These are phyloP conservation scores for Dictyostelium brefeldianum DNA, from an alignment of 78 protist genomes.

Conservation along the genomic window DNA sequence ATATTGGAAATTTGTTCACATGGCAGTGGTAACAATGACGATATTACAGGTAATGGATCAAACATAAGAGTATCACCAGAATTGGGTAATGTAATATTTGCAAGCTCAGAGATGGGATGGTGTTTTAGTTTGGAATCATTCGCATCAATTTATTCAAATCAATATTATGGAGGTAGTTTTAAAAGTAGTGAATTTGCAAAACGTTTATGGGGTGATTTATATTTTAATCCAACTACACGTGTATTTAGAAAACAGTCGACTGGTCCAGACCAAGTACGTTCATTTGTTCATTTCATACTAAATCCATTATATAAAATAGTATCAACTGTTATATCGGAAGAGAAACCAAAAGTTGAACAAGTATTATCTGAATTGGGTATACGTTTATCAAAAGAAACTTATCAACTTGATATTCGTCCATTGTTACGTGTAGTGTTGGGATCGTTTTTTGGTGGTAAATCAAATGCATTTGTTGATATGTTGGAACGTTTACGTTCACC, in stretches of 20 bases:
- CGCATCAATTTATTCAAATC: constrained; percentile 87
- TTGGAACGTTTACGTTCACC: constrained; percentile 93
- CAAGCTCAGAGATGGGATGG: constrained; percentile 89
- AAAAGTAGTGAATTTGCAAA: constrained; percentile 85
- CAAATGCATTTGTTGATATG: constrained; percentile 93
- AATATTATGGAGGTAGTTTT: constrained; percentile 39
- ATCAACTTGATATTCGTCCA: constrained; percentile 83
- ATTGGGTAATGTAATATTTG: constrained; percentile 95
- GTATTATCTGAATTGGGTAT: constrained; percentile 90
- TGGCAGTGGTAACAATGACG: neutral
- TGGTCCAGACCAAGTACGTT: constrained; percentile 7
- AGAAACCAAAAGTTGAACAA: neutral
- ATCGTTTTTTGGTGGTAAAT: constrained; percentile 89
- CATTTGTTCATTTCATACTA: constrained; percentile 97
- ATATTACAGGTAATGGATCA: no score
- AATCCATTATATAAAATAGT: constrained; percentile 98
- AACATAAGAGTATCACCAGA: constrained; percentile 88
- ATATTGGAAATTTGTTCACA: constrained; percentile 55
- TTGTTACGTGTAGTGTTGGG: constrained; percentile 82
- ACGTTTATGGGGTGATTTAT: constrained; percentile 98
- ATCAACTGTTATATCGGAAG: constrained; percentile 47
- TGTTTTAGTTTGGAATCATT: constrained; percentile 92
- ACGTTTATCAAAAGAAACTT: constrained; percentile 44
- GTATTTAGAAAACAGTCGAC: constrained; percentile 57
- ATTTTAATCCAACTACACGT: constrained; percentile 75